A percentile compares a stretch with the other conserved stretches of the same genome.
Conservation (phyloP, 805 yeast species). For the Ogataea populi-albae region DNA sequence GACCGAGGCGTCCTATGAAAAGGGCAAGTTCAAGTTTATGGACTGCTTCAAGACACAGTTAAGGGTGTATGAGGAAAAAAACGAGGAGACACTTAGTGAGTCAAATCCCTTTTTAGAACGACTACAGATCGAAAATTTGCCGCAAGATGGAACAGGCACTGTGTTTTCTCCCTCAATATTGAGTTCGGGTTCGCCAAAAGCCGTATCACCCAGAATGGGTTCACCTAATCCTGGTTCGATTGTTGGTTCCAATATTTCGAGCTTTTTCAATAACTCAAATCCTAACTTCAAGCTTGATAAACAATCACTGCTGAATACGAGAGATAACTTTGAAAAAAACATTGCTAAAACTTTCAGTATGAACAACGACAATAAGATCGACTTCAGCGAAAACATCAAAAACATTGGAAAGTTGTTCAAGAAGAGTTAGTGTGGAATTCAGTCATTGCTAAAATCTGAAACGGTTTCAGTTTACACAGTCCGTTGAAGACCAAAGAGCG, state of each 20-base stretch:
- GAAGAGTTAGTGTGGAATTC: constrained; percentile 18
- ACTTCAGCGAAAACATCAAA: constrained; percentile 64
- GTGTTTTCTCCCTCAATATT: constrained; percentile 11
- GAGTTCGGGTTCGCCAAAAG: constrained; percentile 10
- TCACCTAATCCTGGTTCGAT: constrained; percentile 7
- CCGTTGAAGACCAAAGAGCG: too few species aligned
- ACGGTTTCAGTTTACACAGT: too few species aligned
- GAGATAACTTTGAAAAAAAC: constrained; percentile 43
- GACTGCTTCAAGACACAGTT: constrained; percentile 40
- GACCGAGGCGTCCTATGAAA: constrained; percentile 32
- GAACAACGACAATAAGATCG: constrained; percentile 60
- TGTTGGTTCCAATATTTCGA: constrained; percentile 14
- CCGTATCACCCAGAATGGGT: constrained; percentile 1
- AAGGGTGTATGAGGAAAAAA: constrained; percentile 31
- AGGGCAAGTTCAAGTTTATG: constrained; percentile 34
- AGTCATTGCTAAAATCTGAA: constrained; percentile 4
- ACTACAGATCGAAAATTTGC: constrained; percentile 22
- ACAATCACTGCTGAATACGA: constrained; percentile 36
- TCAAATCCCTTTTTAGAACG: constrained; percentile 27
- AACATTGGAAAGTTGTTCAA: constrained; percentile 59
- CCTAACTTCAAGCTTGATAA: constrained; percentile 28
- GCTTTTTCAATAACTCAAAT: constrained; percentile 19
- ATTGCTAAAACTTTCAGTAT: constrained; percentile 39
- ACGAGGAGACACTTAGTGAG: constrained; percentile 29
- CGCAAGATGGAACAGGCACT: constrained; percentile 9